Evolutionary conservation across 257 asterid species (phyloP).

Genomic region (Nyctanthes arbortristis): DNA sequence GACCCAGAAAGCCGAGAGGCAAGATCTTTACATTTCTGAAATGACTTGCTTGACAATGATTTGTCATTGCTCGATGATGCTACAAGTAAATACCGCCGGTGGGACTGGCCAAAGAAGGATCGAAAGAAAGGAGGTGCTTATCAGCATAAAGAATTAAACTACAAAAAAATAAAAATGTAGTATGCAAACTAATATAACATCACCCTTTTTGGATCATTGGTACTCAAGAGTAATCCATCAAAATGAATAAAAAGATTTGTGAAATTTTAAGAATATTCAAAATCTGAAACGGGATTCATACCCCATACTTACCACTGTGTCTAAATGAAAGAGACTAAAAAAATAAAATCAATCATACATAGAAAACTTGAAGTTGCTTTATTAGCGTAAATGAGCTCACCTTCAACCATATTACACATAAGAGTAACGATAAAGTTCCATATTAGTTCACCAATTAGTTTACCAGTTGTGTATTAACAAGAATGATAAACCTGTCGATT

Average conservation of each 20-base stretch:
- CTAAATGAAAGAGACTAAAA: background rate
- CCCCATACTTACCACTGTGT: background rate
- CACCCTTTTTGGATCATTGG: background rate
- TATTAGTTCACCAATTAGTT: too few species aligned
- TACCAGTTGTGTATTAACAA: too few species aligned
- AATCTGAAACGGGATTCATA: background rate
- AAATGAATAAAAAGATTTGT: background rate
- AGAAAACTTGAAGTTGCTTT: background rate
- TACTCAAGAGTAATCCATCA: background rate
- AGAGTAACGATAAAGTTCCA: too few species aligned
- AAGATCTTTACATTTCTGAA: conserved; percentile 78
- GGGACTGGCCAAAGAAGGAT: conserved; percentile 50
- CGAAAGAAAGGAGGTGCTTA: conserved; percentile 16
- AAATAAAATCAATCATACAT: background rate
- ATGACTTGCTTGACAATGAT: conserved; percentile 54
- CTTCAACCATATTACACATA: background rate
- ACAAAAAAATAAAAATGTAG: background rate
- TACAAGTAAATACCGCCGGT: conserved; percentile 55
- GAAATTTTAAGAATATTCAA: background rate
- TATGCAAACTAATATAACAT: background rate
- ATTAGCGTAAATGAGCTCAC: background rate
- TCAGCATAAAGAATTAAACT: conserved; percentile 14
- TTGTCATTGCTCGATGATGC: conserved; percentile 51
- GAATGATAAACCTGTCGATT: too few species aligned
- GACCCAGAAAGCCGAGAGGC: conserved; percentile 82